phyloP scores from a whole-genome alignment of 345 rosid genomes.

The Acer negundo region DNA sequence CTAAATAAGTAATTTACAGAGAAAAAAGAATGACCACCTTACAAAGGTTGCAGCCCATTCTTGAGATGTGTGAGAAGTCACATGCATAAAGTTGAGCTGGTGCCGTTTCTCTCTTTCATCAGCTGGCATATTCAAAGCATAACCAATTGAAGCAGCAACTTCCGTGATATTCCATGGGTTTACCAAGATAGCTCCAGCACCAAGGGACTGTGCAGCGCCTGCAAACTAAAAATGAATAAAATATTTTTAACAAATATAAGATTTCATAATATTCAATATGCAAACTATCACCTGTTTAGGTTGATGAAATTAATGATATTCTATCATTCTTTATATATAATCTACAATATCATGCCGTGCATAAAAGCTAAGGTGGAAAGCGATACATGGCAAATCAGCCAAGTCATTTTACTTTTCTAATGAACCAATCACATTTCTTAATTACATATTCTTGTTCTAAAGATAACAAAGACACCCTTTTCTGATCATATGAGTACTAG shows the following conservation, averaged over 20 bases:
- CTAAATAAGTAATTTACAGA: background rate
- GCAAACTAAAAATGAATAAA: constrained; percentile 48
- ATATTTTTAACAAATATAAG: background rate
- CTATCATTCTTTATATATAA: background rate
- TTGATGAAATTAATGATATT: background rate
- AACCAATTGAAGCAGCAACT: constrained; percentile 56
- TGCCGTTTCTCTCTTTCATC: constrained; percentile 63
- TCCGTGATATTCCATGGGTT: constrained; percentile 65
- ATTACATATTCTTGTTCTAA: background rate
- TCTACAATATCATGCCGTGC: background rate
- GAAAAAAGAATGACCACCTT: constrained; percentile 35
- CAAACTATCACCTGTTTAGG: background rate
- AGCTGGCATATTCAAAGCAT: constrained; percentile 60
- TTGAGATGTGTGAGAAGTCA: constrained; percentile 63
- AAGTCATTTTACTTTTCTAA: background rate
- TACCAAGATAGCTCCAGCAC: constrained; percentile 62
- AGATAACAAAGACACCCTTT: background rate
- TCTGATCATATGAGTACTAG: background rate
- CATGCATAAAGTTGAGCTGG: constrained; percentile 59
- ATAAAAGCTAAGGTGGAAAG: background rate
- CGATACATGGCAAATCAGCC: background rate
- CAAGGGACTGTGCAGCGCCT: constrained; percentile 71
- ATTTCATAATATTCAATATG: background rate
- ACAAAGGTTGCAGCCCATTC: constrained; percentile 73
- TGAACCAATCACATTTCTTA: background rate